A percentile compares a stretch with the other conserved stretches of the same genome.
Conservation (phyloP, 2,329 filamentous ascomycete species). For the Podosphaera fusca region DNA sequence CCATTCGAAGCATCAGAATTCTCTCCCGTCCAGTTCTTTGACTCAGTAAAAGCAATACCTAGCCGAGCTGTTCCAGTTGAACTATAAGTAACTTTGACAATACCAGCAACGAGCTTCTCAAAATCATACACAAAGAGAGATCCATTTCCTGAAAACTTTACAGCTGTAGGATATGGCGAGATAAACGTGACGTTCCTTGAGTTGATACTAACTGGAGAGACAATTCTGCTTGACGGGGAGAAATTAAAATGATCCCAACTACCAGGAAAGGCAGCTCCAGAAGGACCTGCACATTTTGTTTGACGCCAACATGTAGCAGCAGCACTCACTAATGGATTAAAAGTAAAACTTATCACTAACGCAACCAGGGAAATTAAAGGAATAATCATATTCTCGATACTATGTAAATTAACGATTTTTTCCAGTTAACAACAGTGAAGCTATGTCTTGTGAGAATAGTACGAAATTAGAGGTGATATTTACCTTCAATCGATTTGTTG, state of each 20-base stretch:
- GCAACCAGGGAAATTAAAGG: no score
- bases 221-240: conserved; percentile 26
- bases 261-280: conserved; percentile 27
- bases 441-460: no score
- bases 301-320: conserved; percentile 29
- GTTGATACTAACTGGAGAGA: conserved; percentile 19
- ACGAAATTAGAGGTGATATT: no score
- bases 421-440: no score
- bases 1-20: conserved; percentile 26
- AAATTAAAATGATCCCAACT: conserved; percentile 34
- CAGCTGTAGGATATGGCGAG: conserved; percentile 11
- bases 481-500: no score
- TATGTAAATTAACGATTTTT: no score
- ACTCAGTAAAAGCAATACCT: conserved; percentile 25
- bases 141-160: conserved; percentile 19
- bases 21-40: conserved; percentile 23
- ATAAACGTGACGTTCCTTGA: conserved; percentile 17
- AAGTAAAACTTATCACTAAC: no score
- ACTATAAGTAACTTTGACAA: conserved; percentile 27
- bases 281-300: conserved; percentile 24
- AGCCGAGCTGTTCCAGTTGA: conserved; percentile 19
- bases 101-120: conserved; percentile 32
- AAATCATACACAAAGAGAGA: conserved; percentile 34
- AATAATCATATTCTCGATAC: no score
- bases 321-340: not conserved